phyloP scores from a whole-genome alignment of 768 basidiomycete genomes.

The Coprinopsis sp. region DNA sequence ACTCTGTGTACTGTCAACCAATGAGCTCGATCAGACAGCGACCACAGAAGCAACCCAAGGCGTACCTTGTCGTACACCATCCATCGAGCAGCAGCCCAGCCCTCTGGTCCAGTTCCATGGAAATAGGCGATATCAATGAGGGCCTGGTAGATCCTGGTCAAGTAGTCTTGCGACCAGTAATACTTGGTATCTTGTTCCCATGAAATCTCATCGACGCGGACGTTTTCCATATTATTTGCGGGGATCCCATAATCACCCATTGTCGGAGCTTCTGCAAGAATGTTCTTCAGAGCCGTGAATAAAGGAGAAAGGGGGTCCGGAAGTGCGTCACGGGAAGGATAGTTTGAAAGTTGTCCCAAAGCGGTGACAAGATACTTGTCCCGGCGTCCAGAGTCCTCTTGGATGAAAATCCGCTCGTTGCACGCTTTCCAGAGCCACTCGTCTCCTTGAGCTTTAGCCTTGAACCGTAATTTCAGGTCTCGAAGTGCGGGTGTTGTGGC shows the following conservation, averaged over 20 bases:
- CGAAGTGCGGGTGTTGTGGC: neutral
- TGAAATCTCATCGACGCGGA: neutral
- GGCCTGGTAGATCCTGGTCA: neutral
- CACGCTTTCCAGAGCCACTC: slow-evolving; percentile 4
- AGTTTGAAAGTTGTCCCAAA: neutral
- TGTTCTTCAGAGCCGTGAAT: neutral
- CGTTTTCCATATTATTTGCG: neutral
- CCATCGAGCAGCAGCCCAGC: slow-evolving; percentile 15
- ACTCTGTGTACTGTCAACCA: neutral
- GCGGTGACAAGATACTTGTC: neutral
- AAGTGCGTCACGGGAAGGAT: neutral
- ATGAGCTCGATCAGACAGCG: too few species aligned
- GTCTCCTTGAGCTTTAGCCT: neutral
- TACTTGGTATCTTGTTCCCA: neutral
- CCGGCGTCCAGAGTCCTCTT: neutral
- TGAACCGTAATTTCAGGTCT: neutral
- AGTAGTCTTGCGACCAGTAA: slow-evolving; percentile 1
- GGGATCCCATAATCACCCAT: neutral
- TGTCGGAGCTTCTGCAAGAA: slow-evolving; percentile 2
- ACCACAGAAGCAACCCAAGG: too few species aligned
- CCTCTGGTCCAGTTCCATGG: slow-evolving; percentile 10
- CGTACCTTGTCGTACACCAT: slow-evolving; percentile 16
- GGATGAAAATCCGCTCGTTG: neutral
- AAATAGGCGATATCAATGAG: slow-evolving; percentile 7
- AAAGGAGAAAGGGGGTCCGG: neutral